Percentiles rank a stretch among this genome's conserved stretches.
Conservation (phyloP, 192 early-diverging fungal species). For the Coemansia guatemalensis region DNA sequence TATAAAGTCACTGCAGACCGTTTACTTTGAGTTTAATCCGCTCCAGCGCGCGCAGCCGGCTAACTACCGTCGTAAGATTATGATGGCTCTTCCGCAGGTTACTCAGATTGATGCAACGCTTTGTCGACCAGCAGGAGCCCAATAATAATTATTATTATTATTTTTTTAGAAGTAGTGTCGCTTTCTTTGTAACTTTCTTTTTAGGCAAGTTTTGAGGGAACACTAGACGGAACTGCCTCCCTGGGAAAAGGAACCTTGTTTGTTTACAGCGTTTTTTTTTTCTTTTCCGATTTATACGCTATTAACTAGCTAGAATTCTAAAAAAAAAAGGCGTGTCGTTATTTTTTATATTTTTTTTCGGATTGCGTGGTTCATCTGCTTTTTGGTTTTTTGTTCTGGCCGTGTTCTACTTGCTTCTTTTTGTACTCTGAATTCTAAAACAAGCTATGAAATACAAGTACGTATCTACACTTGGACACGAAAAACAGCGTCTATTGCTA, state of each 20-base stretch:
- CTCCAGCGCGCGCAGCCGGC: conserved; percentile 73
- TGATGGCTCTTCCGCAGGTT: conserved; percentile 77
- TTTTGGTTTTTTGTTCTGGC: no score
- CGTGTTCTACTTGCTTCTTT: neutral
- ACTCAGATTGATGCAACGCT: conserved; percentile 90
- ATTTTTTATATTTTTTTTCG: no score
- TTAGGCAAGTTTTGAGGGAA: no score
- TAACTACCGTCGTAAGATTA: conserved; percentile 86
- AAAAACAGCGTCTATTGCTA: neutral
- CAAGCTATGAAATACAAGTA: conserved; percentile 19
- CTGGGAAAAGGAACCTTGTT: no score
- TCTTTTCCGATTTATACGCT: no score
- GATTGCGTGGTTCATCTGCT: neutral
- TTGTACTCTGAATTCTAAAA: neutral
- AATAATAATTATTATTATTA: no score
- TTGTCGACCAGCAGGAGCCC: conserved; percentile 9
- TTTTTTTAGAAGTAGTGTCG: no score
- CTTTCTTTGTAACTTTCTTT: no score
- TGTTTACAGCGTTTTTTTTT: no score
- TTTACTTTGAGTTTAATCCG: conserved; percentile 96
- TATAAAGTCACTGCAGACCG: conserved; percentile 68
- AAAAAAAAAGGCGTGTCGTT: no score
- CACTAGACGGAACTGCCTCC: no score
- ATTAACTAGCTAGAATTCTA: no score
- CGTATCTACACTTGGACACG: neutral